A percentile compares a stretch with the other conserved stretches of the same genome.
These are phyloP conservation scores for Chalaropsis ovoidea DNA, from an alignment of 2,329 filamentous ascomycete species.

Conservation along the genomic window DNA sequence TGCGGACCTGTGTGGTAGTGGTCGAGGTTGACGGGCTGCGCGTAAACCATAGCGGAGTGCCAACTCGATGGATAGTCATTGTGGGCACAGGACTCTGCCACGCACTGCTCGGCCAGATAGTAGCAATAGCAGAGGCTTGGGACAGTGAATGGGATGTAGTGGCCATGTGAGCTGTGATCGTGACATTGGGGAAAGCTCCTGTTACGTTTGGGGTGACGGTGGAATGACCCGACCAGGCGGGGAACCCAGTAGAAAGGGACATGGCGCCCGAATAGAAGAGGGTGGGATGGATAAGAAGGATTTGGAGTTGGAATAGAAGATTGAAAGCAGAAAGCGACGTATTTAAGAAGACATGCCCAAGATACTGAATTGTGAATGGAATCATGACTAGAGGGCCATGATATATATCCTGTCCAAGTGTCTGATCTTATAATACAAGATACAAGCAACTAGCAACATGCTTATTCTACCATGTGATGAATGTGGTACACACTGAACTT, in stretches of 20 bases:
- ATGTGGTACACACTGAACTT: too few species aligned
- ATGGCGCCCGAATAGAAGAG: not conserved
- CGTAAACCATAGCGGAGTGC: conserved; percentile 15
- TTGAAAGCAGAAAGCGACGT: too few species aligned
- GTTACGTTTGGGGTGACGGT: not conserved
- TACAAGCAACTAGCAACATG: too few species aligned
- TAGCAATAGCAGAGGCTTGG: not conserved
- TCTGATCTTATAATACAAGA: too few species aligned
- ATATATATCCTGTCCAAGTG: too few species aligned
- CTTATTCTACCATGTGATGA: too few species aligned
- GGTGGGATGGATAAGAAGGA: too few species aligned
- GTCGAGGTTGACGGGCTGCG: not conserved
- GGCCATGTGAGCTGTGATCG: not conserved
- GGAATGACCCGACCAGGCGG: not conserved
- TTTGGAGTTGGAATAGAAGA: too few species aligned
- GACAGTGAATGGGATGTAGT: not conserved
- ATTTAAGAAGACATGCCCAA: too few species aligned
- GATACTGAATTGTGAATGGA: too few species aligned
- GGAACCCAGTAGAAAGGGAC: not conserved
- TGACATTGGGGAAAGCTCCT: not conserved
- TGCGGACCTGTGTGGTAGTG: not conserved
- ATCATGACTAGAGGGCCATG: too few species aligned
- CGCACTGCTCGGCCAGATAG: not conserved
- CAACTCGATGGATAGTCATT: conserved; percentile 13
- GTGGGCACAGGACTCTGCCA: not conserved